Base-by-base conservation (phyloP, 768 basidiomycete species). In the Saitozyma podzolica region DNA sequence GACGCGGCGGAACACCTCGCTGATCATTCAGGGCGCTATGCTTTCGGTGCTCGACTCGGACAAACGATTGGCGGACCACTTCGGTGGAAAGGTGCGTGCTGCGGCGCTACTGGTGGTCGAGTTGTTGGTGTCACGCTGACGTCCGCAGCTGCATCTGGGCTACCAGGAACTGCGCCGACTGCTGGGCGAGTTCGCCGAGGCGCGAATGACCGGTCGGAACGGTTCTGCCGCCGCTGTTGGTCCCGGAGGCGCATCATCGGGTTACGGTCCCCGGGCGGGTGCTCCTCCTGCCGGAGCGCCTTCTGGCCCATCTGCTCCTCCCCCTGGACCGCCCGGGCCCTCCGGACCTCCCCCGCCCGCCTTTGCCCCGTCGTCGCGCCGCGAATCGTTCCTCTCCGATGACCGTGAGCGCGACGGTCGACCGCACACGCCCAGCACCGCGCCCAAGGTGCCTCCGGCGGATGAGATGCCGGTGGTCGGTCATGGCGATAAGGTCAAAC, bases 131-230 rank as follows among this genome's bases (percentile, higher is more conserved):
- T 37, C 17, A 48, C 13, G 57, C 67, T 63, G 47, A 62, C 50
- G 40, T 14, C 9, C 16, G 17, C 62, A 97, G 96, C 95, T 99
- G 91, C 96, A 98, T 83, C 81, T 98, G 75, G 96, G 96, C 9
- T 99, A 99, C 82, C 93, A 97, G 80, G 94, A 98, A 81, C 84
- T 99, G 65, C 91, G 96, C 60, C 91, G 93, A 81, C 90, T 96
- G 86, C 84, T 99, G 57, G 80, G 83, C 62, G 90, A 91, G 76
- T 96, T 97, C 81, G 87, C 88, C 66, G 93, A 94, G 77, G 90
- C 92, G 57, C 88, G 93, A 89, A 73, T 76, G 75, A 64, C 71
- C 47, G 68, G 59, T 81, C 84, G 83, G 63, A 47, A 47, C 45
- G 45, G 45, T 17, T 2, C 29, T 29, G 29, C 29, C 29, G 29